These are phyloP conservation scores for Blastobotrys peoriensis DNA, from an alignment of 805 yeast genomes.

Conservation along the genomic window DNA sequence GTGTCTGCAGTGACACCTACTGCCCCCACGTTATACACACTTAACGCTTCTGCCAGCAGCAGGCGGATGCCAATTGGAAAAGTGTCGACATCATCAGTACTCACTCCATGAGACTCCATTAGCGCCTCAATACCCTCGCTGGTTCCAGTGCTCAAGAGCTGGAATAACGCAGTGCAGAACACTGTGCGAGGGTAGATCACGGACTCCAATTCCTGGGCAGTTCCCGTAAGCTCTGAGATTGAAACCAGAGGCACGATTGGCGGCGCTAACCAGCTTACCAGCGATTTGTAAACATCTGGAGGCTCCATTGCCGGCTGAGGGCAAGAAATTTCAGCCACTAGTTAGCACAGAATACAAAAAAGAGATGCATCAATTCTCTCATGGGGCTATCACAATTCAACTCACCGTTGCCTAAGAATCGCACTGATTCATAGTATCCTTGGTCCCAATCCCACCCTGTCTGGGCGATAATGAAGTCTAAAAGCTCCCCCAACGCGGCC, in stretches of 20 bases:
- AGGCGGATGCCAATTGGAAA: slow-evolving; percentile 67
- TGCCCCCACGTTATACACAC: background rate
- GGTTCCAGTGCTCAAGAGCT: slow-evolving; percentile 37
- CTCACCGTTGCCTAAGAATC: too few relatives aligned
- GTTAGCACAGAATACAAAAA: too few relatives aligned
- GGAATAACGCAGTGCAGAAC: slow-evolving; percentile 11
- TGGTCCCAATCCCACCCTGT: too few relatives aligned
- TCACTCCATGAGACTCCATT: slow-evolving; percentile 52
- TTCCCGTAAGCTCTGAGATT: slow-evolving; percentile 11
- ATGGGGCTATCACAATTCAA: too few relatives aligned
- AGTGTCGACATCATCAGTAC: slow-evolving; percentile 47
- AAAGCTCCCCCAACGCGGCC: slow-evolving; percentile 42
- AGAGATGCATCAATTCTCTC: too few relatives aligned
- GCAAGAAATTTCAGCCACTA: slow-evolving; percentile 16
- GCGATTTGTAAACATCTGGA: slow-evolving; percentile 53
- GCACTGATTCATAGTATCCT: too few relatives aligned
- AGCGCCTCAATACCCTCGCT: slow-evolving; percentile 52
- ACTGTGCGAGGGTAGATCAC: slow-evolving; percentile 10
- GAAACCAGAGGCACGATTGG: slow-evolving; percentile 25
- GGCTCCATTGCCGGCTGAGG: slow-evolving; percentile 48
- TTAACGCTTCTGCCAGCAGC: slow-evolving; percentile 48
- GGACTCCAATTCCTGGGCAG: slow-evolving; percentile 6
- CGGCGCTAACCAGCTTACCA: slow-evolving; percentile 43
- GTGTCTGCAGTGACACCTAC: background rate
- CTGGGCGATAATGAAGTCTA: too few relatives aligned